A percentile compares a stretch with the other conserved stretches of the same genome.
These are phyloP conservation scores for Cryomyces antarcticus DNA, from an alignment of 495 filamentous ascomycete species.

Conservation along the genomic window DNA sequence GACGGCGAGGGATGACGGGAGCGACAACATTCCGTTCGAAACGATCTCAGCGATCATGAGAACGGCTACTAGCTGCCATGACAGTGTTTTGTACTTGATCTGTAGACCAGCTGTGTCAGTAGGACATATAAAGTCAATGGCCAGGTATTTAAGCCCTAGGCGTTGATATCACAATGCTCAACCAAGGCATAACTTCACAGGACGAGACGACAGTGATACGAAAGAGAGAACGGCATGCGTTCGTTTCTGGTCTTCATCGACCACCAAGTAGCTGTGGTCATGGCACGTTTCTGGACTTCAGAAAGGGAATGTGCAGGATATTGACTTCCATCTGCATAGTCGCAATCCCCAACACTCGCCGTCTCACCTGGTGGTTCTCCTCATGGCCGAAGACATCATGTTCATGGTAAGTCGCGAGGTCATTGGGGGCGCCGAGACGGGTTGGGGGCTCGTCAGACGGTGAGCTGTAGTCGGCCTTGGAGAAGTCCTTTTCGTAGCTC, in stretches of 20 bases:
- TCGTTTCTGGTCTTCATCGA: not conserved
- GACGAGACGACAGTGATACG: too few species aligned
- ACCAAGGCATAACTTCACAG: too few species aligned
- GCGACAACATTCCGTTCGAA: conserved; percentile 37
- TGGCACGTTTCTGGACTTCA: not conserved
- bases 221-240: too few species aligned
- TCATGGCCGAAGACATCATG: conserved; percentile 16
- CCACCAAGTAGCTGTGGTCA: not conserved
- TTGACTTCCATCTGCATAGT: not conserved
- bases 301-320: not conserved
- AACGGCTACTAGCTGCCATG: conserved; percentile 31
- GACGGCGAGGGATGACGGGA: conserved; percentile 31
- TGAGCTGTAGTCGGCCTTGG: too few species aligned
- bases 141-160: too few species aligned
- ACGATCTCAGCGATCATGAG: conserved; percentile 45
- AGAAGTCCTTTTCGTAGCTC: too few species aligned
- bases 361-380: conserved; percentile 13
- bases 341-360: too few species aligned
- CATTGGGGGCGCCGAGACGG: too few species aligned
- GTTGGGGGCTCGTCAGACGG: too few species aligned
- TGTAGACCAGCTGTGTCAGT: conserved; percentile 4
- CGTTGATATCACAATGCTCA: too few species aligned
- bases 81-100: conserved; percentile 38
- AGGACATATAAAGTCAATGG: not conserved
- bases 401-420: too few species aligned